Base-by-base conservation (phyloP, 768 basidiomycete species). In the Auricularia sp. region DNA sequence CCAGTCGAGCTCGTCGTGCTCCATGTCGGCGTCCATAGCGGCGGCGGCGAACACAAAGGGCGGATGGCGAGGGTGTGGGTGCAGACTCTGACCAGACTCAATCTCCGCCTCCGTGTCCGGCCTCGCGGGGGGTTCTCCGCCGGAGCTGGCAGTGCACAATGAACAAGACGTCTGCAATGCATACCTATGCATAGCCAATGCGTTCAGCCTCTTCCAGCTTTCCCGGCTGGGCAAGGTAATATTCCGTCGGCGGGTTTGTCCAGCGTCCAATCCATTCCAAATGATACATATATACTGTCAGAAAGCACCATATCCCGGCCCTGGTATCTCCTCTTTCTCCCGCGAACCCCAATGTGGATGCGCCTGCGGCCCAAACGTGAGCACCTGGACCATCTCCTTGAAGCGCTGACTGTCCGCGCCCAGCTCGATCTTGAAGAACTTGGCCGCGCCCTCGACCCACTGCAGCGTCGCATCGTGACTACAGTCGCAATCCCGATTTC, bases 1-100 rank as follows among this genome's bases (percentile, higher is more conserved):
- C 89, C 89, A 91, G 76, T 91, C 89, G 47, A 90, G 78, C 34
- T 82, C 75, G 70, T 90, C 89, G 35, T 42, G 47, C 47, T 51
- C 47, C 10, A 75, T 78, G 63, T 90, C 88, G 71, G 88, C 86
- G 68, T 82, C 84, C 85, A 88, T 86, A 67, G 65, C 69, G 65
- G 64, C 69, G 66, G 66, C 65, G 63, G 62, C 64, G 66, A 54
- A 64, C 36, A 62, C 68, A 65, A 63, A 44, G 56, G 62, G 29
- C 63, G 67, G 70, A 71, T 67, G 66, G 59, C 67, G 54, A 66
- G 64, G 47, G 64, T 65, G 65, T 64, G 63, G 29, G 62, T 67
- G 67, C 69, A 69, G 67, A 67, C 29, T 29, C 29, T 29, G 29
- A 29, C 29, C 68, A 65, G 59, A 24, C 8, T 21, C 62, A 33